phyloP scores from a whole-genome alignment of 371 early-diverging fungal genomes.

The Syncephalastrum sp. region DNA sequence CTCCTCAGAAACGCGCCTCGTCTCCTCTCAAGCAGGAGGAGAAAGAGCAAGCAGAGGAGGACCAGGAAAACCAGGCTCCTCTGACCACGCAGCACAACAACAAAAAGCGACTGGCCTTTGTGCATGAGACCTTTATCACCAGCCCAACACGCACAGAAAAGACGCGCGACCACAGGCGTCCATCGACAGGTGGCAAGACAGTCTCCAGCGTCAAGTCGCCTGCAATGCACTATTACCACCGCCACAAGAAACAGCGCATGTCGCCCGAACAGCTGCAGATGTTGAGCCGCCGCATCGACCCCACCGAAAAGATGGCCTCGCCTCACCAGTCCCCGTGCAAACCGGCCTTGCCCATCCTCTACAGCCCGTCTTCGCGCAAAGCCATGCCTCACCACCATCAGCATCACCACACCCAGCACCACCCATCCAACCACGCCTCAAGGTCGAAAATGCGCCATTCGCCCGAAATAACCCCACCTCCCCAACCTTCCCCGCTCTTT shows the following conservation, averaged over 20 bases:
- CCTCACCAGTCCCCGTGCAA: slow-evolving; percentile 36
- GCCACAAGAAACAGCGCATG: slow-evolving; percentile 19
- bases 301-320: slow-evolving; percentile 26
- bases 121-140: no score
- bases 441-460: no score
- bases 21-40: no score
- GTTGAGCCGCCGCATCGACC: slow-evolving; percentile 44
- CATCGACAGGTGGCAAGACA: slow-evolving; percentile 31
- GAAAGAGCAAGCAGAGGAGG: no score
- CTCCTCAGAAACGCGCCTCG: no score
- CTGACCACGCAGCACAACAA: no score
- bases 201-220: slow-evolving; percentile 12
- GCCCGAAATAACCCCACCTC: no score
- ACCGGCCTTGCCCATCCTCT: slow-evolving; percentile 32
- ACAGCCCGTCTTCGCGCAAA: slow-evolving; percentile 11
- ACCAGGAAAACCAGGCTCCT: no score
- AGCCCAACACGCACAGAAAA: not conserved
- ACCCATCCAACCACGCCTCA: not conserved
- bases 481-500: slow-evolving; percentile 4
- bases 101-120: no score
- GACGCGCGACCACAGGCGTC: slow-evolving; percentile 2
- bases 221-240: not conserved
- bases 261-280: slow-evolving; percentile 35
- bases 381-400: no score
- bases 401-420: not conserved